These are phyloP conservation scores for Nannochloropsis salina DNA, from an alignment of 108 stramenopile genomes.

Conservation along the genomic window DNA sequence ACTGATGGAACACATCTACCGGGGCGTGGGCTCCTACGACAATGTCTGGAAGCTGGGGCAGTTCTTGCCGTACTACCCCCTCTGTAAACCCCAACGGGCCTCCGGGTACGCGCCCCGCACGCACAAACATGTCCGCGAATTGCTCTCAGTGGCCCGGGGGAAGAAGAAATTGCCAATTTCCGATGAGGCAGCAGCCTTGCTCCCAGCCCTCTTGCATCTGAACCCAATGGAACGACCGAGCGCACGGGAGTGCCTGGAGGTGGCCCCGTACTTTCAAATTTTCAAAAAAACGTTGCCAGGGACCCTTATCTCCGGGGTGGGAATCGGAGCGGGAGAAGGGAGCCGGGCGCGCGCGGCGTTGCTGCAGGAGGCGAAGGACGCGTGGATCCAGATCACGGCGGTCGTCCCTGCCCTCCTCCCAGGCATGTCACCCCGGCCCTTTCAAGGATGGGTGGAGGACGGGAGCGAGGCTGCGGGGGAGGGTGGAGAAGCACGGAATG, in stretches of 20 bases:
- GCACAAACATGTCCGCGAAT: neutral
- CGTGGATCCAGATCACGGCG: neutral
- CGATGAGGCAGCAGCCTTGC: neutral
- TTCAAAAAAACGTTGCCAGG: neutral
- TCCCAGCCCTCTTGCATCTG: neutral
- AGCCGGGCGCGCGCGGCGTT: neutral
- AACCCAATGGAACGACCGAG: neutral
- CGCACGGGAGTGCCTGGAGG: neutral
- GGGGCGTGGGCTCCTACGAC: neutral
- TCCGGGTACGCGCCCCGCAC: neutral
- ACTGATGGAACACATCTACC: neutral
- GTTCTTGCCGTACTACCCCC: neutral
- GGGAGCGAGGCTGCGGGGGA: neutral
- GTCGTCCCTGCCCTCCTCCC: neutral
- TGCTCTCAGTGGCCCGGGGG: neutral
- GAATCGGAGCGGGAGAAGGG: neutral
- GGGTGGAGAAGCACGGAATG: too few species aligned
- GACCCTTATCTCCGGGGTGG: neutral
- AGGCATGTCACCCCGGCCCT: neutral
- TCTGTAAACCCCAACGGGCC: neutral
- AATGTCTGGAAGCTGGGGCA: neutral
- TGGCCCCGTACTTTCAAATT: neutral
- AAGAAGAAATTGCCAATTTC: neutral
- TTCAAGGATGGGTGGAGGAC: neutral
- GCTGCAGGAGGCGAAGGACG: neutral